Percentiles rank a stretch among this genome's conserved stretches.
Conservation (phyloP, 306 rosid genomes). For the Delonix regia region DNA sequence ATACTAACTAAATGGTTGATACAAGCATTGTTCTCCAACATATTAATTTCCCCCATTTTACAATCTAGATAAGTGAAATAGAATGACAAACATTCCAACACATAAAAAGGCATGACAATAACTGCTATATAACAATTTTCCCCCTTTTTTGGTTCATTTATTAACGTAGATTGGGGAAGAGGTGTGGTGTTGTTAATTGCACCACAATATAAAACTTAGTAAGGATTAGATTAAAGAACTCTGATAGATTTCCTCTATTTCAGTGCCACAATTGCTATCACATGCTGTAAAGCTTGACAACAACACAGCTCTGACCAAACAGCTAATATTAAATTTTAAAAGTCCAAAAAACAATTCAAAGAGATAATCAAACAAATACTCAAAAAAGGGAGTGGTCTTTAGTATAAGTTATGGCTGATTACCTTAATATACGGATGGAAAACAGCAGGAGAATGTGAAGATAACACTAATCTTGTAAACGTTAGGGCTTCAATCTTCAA, state of each 20-base stretch:
- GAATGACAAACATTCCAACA: neutral
- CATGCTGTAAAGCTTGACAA: conserved; percentile 21
- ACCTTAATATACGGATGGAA: conserved; percentile 96
- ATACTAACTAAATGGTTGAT: neutral
- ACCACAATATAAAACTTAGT: neutral
- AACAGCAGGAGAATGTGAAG: conserved; percentile 93
- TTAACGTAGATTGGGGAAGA: neutral
- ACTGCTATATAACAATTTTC: neutral
- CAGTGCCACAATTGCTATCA: conserved; percentile 13
- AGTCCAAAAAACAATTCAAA: conserved; percentile 10
- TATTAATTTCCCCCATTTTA: neutral
- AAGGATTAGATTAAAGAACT: conserved; percentile 9
- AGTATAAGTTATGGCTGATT: conserved; percentile 4
- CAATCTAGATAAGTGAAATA: conserved; percentile 16
- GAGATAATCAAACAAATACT: conserved; percentile 19
- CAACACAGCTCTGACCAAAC: neutral
- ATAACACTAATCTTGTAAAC: conserved; percentile 86
- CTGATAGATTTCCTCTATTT: conserved; percentile 7
- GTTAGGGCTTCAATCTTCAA: conserved; percentile 96
- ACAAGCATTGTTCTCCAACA: neutral
- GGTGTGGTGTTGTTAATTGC: neutral
- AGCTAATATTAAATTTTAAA: neutral
- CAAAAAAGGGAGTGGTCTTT: neutral
- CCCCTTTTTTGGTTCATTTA: neutral
- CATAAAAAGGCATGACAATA: neutral